Conservation (phyloP, 805 yeast genomes). For the Barnettozyma siamensis region DNA sequence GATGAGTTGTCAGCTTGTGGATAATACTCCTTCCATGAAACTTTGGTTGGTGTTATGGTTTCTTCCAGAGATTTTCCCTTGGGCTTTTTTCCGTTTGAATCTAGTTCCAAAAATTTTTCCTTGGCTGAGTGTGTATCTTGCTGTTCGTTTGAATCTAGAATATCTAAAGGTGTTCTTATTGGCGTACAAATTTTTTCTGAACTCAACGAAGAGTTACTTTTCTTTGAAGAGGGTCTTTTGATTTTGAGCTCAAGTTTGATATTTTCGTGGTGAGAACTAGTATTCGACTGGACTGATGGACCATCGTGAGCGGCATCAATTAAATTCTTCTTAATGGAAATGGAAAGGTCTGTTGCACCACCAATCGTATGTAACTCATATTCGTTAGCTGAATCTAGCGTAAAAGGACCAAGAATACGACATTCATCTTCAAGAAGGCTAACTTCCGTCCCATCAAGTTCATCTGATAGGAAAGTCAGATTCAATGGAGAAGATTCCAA, state of each 20-base stretch:
- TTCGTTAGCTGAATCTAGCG: constrained; percentile 13
- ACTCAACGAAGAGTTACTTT: not conserved
- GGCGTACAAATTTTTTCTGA: no score
- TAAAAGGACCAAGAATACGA: constrained; percentile 8
- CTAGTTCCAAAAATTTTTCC: no score
- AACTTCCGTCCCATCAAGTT: constrained; percentile 4
- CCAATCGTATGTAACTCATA: constrained; percentile 4
- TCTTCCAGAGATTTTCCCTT: no score
- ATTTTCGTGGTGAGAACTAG: not conserved
- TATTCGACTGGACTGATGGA: no score
- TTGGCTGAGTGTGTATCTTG: no score
- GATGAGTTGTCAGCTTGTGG: no score
- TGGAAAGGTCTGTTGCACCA: not conserved
- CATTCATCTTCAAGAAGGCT: not conserved
- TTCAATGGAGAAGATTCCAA: constrained; percentile 9
- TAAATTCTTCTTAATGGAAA: constrained; percentile 1
- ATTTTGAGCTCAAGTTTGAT: constrained; percentile 1
- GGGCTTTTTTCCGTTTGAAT: no score
- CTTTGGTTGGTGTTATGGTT: no score
- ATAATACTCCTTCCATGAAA: no score
- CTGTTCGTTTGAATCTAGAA: not conserved
- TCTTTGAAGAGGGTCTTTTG: not conserved
- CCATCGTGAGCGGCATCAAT: no score
- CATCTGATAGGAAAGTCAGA: constrained; percentile 16
- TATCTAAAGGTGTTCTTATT: not conserved